Percentiles rank a stretch among this genome's conserved stretches.
phyloP scores from a whole-genome alignment of 2,329 filamentous ascomycete species.

The Septoria linicola region DNA sequence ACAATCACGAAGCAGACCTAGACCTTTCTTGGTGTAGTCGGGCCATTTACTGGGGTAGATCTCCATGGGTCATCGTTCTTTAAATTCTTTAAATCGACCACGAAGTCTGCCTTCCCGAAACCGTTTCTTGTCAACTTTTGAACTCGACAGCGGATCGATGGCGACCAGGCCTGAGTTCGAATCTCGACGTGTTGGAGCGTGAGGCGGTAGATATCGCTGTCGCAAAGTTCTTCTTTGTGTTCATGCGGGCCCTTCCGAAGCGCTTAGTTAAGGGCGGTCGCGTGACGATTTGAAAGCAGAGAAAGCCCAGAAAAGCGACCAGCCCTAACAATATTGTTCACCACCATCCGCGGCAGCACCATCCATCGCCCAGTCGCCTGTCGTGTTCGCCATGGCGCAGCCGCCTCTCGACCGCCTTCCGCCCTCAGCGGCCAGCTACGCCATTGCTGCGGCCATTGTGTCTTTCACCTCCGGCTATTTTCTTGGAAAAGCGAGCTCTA shows the following conservation, averaged over 20 bases:
- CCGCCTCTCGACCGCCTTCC: conserved; percentile 35
- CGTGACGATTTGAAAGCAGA: too few relatives aligned
- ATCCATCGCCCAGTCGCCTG: too few relatives aligned
- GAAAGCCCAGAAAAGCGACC: too few relatives aligned
- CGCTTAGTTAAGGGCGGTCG: too few relatives aligned
- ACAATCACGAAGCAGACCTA: not conserved
- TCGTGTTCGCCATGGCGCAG: conserved; percentile 14
- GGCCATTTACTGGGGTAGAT: not conserved
- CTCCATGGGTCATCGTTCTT: not conserved
- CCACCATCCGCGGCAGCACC: too few relatives aligned
- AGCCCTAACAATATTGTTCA: too few relatives aligned
- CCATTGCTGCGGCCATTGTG: conserved; percentile 72
- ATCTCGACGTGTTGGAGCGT: not conserved
- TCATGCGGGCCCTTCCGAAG: too few relatives aligned
- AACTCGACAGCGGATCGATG: too few relatives aligned
- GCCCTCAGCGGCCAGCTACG: conserved; percentile 58
- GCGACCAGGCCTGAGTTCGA: conserved; percentile 18
- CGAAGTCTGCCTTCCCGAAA: not conserved
- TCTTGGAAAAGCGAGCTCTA: conserved; percentile 60
- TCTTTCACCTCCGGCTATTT: conserved; percentile 76
- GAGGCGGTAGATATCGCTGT: too few relatives aligned
- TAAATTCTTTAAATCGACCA: not conserved
- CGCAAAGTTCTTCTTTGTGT: too few relatives aligned
- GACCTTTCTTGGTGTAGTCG: not conserved
- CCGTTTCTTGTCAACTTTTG: too few relatives aligned